Percentiles rank a stretch among this genome's conserved stretches.
These are phyloP conservation scores for Epichloe bromicola DNA, from an alignment of 2,329 filamentous ascomycete genomes.

Conservation along the genomic window DNA sequence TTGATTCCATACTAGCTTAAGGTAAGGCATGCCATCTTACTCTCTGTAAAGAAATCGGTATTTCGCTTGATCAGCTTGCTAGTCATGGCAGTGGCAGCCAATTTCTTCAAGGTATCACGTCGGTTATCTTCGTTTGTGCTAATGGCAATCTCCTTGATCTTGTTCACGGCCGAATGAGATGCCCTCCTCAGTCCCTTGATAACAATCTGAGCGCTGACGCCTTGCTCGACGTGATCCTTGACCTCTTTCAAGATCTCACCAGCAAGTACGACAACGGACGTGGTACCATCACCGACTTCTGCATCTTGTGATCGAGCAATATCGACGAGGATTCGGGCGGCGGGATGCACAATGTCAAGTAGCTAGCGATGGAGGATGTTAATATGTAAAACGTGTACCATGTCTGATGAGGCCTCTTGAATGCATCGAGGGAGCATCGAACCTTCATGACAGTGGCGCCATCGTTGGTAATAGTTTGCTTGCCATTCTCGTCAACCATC, in stretches of 20 bases:
- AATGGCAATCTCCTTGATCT: constrained; percentile 94
- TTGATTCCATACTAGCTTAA: neutral
- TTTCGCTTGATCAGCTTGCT: constrained; percentile 99
- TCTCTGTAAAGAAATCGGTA: constrained; percentile 93
- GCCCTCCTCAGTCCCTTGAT: constrained; percentile 90
- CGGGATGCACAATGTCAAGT: constrained; percentile 95
- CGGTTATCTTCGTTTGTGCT: constrained; percentile 70
- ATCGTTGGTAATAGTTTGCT: constrained; percentile 97
- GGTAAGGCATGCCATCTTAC: constrained; percentile 33
- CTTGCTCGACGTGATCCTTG: constrained; percentile 91
- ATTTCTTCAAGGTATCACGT: constrained; percentile 75
- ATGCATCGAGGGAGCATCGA: constrained; percentile 8
- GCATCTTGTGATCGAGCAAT: constrained; percentile 98
- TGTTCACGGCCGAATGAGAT: constrained; percentile 86
- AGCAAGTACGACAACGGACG: constrained; percentile 92
- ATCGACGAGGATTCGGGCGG: constrained; percentile 91
- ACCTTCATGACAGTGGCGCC: constrained; percentile 99
- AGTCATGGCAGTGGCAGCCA: constrained; percentile 95
- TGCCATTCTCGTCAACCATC: constrained; percentile 90
- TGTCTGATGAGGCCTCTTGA: neutral
- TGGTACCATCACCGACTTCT: constrained; percentile 96
- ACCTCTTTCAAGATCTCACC: constrained; percentile 96
- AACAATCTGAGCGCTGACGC: constrained; percentile 93
- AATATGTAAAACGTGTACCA: neutral
- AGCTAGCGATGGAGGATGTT: constrained; percentile 40